These are phyloP conservation scores for Scutellaria minor DNA, from an alignment of 257 asterid genomes.

Conservation along the genomic window DNA sequence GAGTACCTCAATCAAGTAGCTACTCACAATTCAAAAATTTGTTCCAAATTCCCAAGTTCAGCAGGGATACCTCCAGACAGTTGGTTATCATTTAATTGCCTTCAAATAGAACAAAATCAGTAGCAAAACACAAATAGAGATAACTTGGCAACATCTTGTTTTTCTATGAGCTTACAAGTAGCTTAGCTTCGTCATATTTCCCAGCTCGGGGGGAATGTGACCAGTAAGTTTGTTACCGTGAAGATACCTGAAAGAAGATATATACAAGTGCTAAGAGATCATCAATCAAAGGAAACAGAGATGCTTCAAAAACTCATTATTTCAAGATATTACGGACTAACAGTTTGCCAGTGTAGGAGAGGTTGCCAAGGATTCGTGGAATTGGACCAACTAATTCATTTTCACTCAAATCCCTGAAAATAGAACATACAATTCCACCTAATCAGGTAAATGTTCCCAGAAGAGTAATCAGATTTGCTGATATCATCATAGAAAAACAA, in stretches of 20 bases:
- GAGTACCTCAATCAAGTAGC: neutral
- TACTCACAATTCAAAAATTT: conserved; percentile 91
- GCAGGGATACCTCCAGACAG: conserved; percentile 81
- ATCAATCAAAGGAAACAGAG: neutral
- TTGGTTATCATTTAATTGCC: conserved; percentile 91
- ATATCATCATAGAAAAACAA: neutral
- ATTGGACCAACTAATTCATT: conserved; percentile 86
- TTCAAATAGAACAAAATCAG: conserved; percentile 40
- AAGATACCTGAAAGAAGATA: conserved; percentile 61
- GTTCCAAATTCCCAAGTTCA: conserved; percentile 87
- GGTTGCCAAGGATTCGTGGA: conserved; percentile 86
- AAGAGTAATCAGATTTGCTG: neutral
- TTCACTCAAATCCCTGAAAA: conserved; percentile 90
- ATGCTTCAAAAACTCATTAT: neutral
- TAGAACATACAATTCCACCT: neutral
- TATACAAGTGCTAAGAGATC: neutral
- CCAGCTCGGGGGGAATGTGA: conserved; percentile 82
- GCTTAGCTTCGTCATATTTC: conserved; percentile 92
- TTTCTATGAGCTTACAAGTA: conserved; percentile 63
- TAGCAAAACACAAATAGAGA: neutral
- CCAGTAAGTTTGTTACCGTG: conserved; percentile 98
- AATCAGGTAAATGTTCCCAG: neutral
- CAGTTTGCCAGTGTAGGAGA: conserved; percentile 98
- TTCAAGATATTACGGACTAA: conserved; percentile 41
- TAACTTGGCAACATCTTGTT: neutral